These are phyloP conservation scores for Lentinula sp. DNA, from an alignment of 768 basidiomycete species.

Conservation along the genomic window DNA sequence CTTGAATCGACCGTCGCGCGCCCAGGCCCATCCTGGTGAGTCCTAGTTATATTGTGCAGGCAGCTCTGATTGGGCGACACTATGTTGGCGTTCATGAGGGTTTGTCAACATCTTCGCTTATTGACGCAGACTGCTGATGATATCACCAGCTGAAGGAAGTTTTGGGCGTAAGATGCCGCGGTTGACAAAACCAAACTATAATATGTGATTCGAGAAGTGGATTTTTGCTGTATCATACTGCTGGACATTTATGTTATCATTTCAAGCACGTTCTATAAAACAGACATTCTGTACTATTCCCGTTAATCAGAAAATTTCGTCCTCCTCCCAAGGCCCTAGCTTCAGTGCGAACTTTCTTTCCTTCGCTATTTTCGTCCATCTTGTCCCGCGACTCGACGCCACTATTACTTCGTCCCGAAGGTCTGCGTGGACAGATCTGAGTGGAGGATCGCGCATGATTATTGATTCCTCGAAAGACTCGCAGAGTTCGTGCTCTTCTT, in stretches of 20 bases:
- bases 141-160: constrained; percentile 32
- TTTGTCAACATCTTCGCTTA: constrained; percentile 8
- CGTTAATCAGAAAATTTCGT: constrained; percentile 4
- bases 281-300: neutral
- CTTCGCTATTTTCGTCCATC: neutral
- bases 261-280: neutral
- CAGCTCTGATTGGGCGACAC: constrained; percentile 18
- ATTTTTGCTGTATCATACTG: neutral
- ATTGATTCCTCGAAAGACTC: constrained; percentile 19
- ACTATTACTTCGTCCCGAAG: neutral
- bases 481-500: constrained; percentile 25
- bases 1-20: constrained; percentile 28
- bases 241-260: constrained; percentile 1
- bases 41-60: constrained; percentile 17
- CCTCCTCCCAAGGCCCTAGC: constrained; percentile 1
- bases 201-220: neutral
- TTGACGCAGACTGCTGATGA: neutral
- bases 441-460: neutral
- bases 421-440: neutral
- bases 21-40: constrained; percentile 44
- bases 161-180: constrained; percentile 38
- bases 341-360: neutral
- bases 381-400: neutral
- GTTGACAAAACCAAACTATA: constrained; percentile 2
- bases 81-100: constrained; percentile 19